Evolutionary conservation across 371 early-diverging fungal genomes (phyloP), one percentile per base, ranked within the genome.

Genomic region (Dichotomocladium elegans): DNA sequence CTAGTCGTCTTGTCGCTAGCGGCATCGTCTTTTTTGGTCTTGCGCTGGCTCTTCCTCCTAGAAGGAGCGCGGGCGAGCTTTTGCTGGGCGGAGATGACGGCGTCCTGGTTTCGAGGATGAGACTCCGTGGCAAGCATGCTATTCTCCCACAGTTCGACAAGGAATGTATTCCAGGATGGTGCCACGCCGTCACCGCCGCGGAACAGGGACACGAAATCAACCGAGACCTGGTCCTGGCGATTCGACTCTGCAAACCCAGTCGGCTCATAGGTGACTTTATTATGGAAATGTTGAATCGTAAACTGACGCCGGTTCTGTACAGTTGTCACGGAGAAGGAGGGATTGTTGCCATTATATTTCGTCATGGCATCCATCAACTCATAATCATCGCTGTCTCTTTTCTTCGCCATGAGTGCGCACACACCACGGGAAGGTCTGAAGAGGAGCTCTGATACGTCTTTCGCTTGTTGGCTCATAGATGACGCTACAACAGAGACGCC

Each of bases 191-290:
- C 50, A 31, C 70, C 70, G 0, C 78, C 90, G n/a, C 85, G 73
- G 61, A 94, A 89, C 27, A 94, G 63, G 19, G 87, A 74, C 7
- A 94, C 81, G 69, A 95, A 93, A 65, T 96, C 95, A 15, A 91
- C 80, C 26, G 85, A 77, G 11, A 78, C 63, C 27, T 75, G 77
- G 55, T 88, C 91, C 30, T 77, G 48, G 14, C 73, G 65, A 67
- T 94, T 92, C 57, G 70, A 62, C n/a, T 80, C 85, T 55, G 87
- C 50, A 54, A 96, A 92, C 11, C 83, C 83, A 35, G 78, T 73
- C 27, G 86, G 79, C 28, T 82, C 80, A 66, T 97, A 97, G 9
- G 72, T 76, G 21, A 92, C 89, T 42, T 77, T 64, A 21, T 77
- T 81, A 12, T 83, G 71, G 63, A 83, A 94, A 69, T 96, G 97